Base-by-base conservation (phyloP, 805 yeast species). In the Jamesozyma hellenica region DNA sequence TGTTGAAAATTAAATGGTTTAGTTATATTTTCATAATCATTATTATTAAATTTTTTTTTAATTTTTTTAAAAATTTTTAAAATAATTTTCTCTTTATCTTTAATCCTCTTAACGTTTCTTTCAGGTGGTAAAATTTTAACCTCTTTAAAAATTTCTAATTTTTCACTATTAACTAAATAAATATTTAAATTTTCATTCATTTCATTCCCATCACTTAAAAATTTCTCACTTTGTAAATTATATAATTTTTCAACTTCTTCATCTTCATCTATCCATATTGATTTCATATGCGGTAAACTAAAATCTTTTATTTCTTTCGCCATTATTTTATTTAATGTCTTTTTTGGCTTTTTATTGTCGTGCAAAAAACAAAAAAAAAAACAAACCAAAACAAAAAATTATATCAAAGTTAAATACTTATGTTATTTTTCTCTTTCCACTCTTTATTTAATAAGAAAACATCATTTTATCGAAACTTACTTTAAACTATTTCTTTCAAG, bases 191-290 rank as follows among this genome's bases (percentile, higher is more conserved):
- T 35, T 14, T 35, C 13, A 13, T 31, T 21, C 14, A 35, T 36
- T 11, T 35, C 36, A 19, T n/a, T 14, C 3, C 13, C 25, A 15
- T 32, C 27, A 25, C 47, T 45, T 21, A 37, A 14, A 15, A 35
- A 34, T 17, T 26, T 32, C 14, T 44, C 39, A 17, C 38, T 53
- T 39, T 56, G 60, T 12, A 55, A 38, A 16, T 57, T 56, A 42
- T 59, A 58, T 29, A 65, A 49, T 41, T 65, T 65, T 30, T 54
- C 58, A n/a, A 50, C 52, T 28, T 55, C 58, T 31, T 55, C 50
- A 35, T 64, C 68, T 31, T 66, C 68, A 38, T 65, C 70, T 26
- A 66, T 42, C 70, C 70, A 66, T 37, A 65, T 65, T 19, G 70
- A 66, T 39, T 58, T 60, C 65, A 66, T 66, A 34, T 52, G 59